Base-by-base conservation (phyloP, 129 eudicot genomes). In the Escallonia herrerae region DNA sequence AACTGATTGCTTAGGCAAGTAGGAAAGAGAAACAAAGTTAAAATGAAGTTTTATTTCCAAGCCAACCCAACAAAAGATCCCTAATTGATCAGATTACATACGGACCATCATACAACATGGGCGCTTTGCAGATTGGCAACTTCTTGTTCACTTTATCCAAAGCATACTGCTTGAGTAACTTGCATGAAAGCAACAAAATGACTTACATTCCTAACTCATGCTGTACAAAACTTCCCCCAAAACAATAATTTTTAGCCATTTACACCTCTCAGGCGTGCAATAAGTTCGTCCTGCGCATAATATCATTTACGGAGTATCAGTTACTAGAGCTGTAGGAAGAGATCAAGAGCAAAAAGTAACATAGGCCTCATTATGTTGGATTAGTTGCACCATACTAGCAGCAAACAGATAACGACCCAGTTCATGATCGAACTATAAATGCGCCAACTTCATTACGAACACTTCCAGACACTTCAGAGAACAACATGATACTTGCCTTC, bases 231-330 rank as follows among this genome's bases (percentile, higher is more conserved):
- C 49, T 41, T 67, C 22, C 15, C 57, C 9, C 43, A 4, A 66
- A 69, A 15, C 71, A 66, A 46, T 47, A 66, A 46, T 47, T 67
- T 65, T 54, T 71, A 80, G 76, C 72, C 76, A 63, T 73, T 67
- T 15, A 73, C 74, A 62, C 73, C 64, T 75, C 88, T 81, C 80
- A 87, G 65, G n/a, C 95, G 84, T 48, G 78, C 80, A 77, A 87
- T 77, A 74, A 87, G 70, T 65, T 87, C 95, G 9, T 84, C 95
- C 95, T 84, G 81, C 58, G 39, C 40, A 43, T 70, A 22, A 22
- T 22, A 22, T 22, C 33, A 22, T 22, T 22, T 22, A 22, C 33
- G 33, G 33, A 22, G 33, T 22, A 68, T 60, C 5, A 7, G 60
- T 46, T 42, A 5, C 8, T 59, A 49, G 22, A 70, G 4, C 48